These are phyloP conservation scores for Phytophthora agathidicida DNA, from an alignment of 352 stramenopile species.

Conservation along the genomic window DNA sequence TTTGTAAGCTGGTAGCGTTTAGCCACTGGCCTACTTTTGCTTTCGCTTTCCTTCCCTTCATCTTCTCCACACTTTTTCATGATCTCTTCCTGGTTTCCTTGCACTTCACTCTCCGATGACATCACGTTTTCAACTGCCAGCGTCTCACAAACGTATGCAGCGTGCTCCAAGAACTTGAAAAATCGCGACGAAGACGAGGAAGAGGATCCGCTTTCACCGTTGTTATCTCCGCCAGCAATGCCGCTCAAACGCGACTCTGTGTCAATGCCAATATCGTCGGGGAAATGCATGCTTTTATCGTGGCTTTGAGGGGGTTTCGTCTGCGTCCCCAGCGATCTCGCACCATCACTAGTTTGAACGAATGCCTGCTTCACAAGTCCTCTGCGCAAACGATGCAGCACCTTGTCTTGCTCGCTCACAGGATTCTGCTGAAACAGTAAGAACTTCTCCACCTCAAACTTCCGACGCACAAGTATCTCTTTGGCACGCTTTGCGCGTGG, in stretches of 20 bases:
- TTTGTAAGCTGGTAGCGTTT: slow-evolving; percentile 46
- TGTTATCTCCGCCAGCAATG: slow-evolving; percentile 18
- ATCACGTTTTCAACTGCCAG: slow-evolving; percentile 61
- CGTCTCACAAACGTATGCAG: slow-evolving; percentile 61
- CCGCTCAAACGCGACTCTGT: slow-evolving; percentile 22
- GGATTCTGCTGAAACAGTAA: slow-evolving; percentile 65
- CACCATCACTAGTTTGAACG: slow-evolving; percentile 66
- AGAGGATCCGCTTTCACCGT: slow-evolving; percentile 11
- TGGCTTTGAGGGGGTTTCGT: slow-evolving; percentile 48
- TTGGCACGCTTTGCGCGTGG: slow-evolving; percentile 63
- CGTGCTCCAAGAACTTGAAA: slow-evolving; percentile 67
- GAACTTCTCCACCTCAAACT: slow-evolving; percentile 76
- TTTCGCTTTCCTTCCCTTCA: slow-evolving; percentile 14
- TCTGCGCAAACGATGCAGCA: slow-evolving; percentile 54
- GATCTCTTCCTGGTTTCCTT: slow-evolving; percentile 16
- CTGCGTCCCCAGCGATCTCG: slow-evolving; percentile 51
- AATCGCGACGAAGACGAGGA: slow-evolving; percentile 52
- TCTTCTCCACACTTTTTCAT: slow-evolving; percentile 17
- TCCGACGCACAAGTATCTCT: slow-evolving; percentile 64
- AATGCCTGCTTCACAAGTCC: slow-evolving; percentile 58
- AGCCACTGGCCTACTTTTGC: not conserved
- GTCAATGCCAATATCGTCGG: slow-evolving; percentile 77
- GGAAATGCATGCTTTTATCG: slow-evolving; percentile 74
- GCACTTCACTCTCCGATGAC: slow-evolving; percentile 13
- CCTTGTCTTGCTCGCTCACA: slow-evolving; percentile 63